These are phyloP conservation scores for Phlebiopsis flavidoalba DNA, from an alignment of 768 basidiomycete genomes.

Conservation along the genomic window DNA sequence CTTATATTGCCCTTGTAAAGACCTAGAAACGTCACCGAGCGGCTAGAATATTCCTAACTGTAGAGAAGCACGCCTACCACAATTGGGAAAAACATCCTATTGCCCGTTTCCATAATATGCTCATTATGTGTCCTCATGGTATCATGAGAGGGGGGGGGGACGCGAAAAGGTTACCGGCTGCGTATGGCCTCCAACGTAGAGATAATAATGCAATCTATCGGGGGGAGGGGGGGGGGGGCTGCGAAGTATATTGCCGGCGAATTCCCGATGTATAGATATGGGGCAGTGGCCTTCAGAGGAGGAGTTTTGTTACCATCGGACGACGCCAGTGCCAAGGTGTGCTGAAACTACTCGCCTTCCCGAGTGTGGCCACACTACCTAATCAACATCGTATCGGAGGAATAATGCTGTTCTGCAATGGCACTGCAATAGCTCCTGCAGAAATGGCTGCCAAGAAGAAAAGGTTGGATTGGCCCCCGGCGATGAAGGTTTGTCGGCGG, in stretches of 20 bases:
- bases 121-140: constrained; percentile 46
- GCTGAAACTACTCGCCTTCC: constrained; percentile 38
- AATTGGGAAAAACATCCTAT: constrained; percentile 40
- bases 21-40: too few relatives aligned
- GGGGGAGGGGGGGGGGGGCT: too few relatives aligned
- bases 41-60: too few relatives aligned
- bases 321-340: constrained; percentile 51
- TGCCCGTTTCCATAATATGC: constrained; percentile 56
- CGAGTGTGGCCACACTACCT: constrained; percentile 26
- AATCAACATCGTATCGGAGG: constrained; percentile 50
- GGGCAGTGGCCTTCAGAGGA: constrained; percentile 48
- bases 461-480: constrained; percentile 24
- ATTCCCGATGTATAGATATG: constrained; percentile 45
- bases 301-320: constrained; percentile 52
- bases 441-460: constrained; percentile 33
- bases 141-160: constrained; percentile 48
- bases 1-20: too few relatives aligned
- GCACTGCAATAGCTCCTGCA: constrained; percentile 37
- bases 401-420: too few relatives aligned
- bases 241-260: constrained; percentile 19
- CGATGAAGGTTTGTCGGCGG: constrained; percentile 3
- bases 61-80: too few relatives aligned
- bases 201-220: too few relatives aligned
- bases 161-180: constrained; percentile 53
- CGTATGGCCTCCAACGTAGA: constrained; percentile 51